phyloP scores from a whole-genome alignment of 257 asterid species.

The Scutellaria baicalensis region DNA sequence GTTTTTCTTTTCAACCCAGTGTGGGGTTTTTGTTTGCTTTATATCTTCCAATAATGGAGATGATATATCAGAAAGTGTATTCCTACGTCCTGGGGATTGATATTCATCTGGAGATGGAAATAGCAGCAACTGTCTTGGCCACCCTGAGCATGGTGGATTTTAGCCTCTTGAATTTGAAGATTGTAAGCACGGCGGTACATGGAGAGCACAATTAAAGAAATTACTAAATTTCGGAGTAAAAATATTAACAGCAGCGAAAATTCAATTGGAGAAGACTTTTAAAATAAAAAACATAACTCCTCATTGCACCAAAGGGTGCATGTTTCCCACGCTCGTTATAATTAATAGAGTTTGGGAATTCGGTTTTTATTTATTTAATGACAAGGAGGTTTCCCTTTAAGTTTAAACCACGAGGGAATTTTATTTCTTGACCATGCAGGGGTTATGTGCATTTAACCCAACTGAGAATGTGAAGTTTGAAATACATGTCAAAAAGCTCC shows the following conservation, averaged over 20 bases:
- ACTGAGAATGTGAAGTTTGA: neutral
- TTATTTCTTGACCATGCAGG: no score
- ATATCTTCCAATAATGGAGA: conserved; percentile 71
- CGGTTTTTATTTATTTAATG: no score
- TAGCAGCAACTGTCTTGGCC: conserved; percentile 52
- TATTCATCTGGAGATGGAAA: conserved; percentile 67
- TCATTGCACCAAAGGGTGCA: no score
- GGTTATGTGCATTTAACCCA: no score
- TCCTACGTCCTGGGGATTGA: conserved; percentile 77
- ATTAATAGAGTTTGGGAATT: no score
- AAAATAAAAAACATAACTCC: no score
- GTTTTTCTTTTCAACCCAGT: conserved; percentile 49
- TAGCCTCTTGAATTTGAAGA: conserved; percentile 33
- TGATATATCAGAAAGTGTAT: conserved; percentile 34
- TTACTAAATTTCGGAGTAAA: no score
- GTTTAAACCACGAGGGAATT: no score
- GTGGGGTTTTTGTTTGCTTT: conserved; percentile 65
- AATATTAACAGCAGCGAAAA: no score
- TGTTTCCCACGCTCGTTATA: no score
- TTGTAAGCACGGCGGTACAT: conserved; percentile 31
- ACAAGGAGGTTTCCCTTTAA: no score
- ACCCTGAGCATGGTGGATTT: conserved; percentile 36
- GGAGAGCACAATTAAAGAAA: conserved; percentile 7
- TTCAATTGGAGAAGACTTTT: no score
- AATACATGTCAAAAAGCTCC: neutral